Evolutionary conservation across 805 yeast genomes (phyloP).

Genomic region (Yarrowia osloensis): DNA sequence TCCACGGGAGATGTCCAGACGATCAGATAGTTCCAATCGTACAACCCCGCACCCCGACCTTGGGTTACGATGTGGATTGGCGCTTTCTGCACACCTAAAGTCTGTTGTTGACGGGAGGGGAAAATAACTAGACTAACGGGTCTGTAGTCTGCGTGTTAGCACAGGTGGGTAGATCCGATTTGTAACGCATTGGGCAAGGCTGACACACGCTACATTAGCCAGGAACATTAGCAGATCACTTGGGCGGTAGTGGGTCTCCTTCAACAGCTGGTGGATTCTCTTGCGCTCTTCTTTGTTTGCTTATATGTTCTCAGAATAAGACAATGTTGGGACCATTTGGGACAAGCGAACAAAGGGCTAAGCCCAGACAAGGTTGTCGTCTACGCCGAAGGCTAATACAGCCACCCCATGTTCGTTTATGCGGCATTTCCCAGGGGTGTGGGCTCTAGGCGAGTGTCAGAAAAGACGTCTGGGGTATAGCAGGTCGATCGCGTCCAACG

Average conservation of each 20-base stretch:
- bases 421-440: conserved; percentile 28
- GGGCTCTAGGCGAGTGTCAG: not conserved
- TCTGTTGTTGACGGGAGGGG: not conserved
- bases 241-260: not conserved
- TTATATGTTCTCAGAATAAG: not conserved
- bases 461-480: not conserved
- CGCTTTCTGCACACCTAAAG: conserved; percentile 18
- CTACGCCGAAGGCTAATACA: conserved; percentile 1
- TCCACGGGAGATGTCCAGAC: not conserved
- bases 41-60: conserved; percentile 1
- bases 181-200: not conserved
- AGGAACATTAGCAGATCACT: not conserved
- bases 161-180: not conserved
- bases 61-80: not conserved
- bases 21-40: not conserved
- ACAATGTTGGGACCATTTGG: not conserved
- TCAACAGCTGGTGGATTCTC: not conserved
- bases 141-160: not conserved
- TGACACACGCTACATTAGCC: conserved; percentile 4
- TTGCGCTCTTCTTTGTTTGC: not conserved
- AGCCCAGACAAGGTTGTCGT: conserved; percentile 14
- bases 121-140: conserved; percentile 6
- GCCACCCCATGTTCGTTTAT: conserved; percentile 24
- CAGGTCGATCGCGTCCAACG: not conserved
- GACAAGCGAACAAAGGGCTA: not conserved